Percentiles rank a stretch among this genome's conserved stretches.
These are phyloP conservation scores for Mycena rosella DNA, from an alignment of 768 basidiomycete genomes.

Conservation along the genomic window DNA sequence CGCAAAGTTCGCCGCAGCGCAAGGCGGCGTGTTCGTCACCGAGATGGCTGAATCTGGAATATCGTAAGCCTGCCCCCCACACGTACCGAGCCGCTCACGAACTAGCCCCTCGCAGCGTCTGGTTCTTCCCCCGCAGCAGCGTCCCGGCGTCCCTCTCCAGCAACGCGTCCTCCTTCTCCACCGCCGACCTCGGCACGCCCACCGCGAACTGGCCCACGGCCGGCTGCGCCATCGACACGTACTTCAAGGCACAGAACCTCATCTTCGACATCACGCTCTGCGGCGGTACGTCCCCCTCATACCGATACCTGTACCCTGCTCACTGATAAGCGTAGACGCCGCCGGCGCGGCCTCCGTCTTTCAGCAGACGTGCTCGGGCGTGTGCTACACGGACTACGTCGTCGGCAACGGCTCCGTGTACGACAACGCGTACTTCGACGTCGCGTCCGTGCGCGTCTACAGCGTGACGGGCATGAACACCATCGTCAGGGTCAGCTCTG, in stretches of 20 bases:
- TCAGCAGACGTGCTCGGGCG: slow-evolving; percentile 71
- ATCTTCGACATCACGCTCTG: slow-evolving; percentile 84
- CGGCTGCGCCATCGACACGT: slow-evolving; percentile 65
- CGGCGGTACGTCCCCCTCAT: too few relatives aligned
- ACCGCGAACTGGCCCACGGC: slow-evolving; percentile 75
- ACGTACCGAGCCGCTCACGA: neutral
- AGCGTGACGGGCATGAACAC: slow-evolving; percentile 49
- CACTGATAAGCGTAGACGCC: slow-evolving; percentile 46
- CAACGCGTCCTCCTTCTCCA: slow-evolving; percentile 66
- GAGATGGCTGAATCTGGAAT: slow-evolving; percentile 77
- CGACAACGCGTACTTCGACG: slow-evolving; percentile 79
- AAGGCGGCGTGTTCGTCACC: slow-evolving; percentile 83
- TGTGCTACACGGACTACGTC: slow-evolving; percentile 79
- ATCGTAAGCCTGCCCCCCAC: slow-evolving; percentile 57
- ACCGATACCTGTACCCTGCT: too few relatives aligned
- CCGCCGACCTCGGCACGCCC: slow-evolving; percentile 72
- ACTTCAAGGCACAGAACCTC: slow-evolving; percentile 73
- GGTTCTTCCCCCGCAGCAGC: slow-evolving; percentile 71
- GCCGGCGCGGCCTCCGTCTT: slow-evolving; percentile 69
- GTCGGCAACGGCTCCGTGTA: slow-evolving; percentile 72
- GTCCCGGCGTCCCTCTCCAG: slow-evolving; percentile 63
- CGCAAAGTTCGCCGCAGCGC: slow-evolving; percentile 69
- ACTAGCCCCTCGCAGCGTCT: slow-evolving; percentile 54
- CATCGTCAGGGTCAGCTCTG: slow-evolving; percentile 31
- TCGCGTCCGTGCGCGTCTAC: slow-evolving; percentile 69